These are phyloP conservation scores for Oryza australiensis DNA, from an alignment of 176 grass and related monocot species.

Conservation along the genomic window DNA sequence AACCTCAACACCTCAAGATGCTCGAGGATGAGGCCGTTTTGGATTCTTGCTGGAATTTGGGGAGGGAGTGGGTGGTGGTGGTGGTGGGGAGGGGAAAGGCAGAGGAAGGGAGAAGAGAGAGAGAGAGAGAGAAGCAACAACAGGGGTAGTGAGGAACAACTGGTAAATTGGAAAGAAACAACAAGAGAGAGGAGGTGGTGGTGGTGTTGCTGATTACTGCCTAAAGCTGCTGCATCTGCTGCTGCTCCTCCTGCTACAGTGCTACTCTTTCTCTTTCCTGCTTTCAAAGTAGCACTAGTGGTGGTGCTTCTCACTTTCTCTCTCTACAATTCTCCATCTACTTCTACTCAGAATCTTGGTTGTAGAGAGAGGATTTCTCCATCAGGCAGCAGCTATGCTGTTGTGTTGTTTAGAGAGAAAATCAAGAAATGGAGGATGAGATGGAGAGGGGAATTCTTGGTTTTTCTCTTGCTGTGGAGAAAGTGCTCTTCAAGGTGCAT, in stretches of 20 bases:
- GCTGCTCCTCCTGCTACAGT: not conserved
- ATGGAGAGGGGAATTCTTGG: not conserved
- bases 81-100: conserved; percentile 10
- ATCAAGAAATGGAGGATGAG: not conserved
- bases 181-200: not conserved
- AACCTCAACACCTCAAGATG: not conserved
- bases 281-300: not conserved
- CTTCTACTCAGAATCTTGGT: not conserved
- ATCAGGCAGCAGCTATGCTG: no score
- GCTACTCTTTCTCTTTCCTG: not conserved
- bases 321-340: not conserved
- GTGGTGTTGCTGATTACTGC: not conserved
- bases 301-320: no score
- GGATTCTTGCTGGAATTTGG: not conserved
- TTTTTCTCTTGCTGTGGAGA: not conserved
- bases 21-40: not conserved
- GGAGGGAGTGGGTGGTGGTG: not conserved
- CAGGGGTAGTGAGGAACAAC: conserved; percentile 4
- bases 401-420: not conserved
- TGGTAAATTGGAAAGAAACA: not conserved
- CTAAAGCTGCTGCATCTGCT: not conserved
- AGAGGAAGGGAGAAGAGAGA: not conserved
- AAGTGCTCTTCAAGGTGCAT: not conserved
- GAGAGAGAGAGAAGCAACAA: not conserved
- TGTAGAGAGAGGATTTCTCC: not conserved